These are phyloP conservation scores for Wickerhamomyces sydowiorum DNA, from an alignment of 805 yeast species.

Conservation along the genomic window DNA sequence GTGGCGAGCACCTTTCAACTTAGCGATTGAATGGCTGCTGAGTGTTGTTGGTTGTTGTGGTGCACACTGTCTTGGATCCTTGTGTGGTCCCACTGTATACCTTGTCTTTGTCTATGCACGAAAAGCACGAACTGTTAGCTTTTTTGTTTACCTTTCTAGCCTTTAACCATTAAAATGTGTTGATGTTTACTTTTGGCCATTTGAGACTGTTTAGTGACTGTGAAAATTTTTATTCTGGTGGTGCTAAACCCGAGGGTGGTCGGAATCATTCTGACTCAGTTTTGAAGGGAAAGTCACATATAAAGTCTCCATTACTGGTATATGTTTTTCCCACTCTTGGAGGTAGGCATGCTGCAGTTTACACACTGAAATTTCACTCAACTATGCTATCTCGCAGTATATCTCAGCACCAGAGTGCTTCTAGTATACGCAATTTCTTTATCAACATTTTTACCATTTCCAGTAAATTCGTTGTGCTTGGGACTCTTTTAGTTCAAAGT, in stretches of 20 bases:
- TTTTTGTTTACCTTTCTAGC: not conserved
- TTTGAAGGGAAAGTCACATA: too few species aligned
- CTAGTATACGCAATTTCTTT: too few species aligned
- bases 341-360: not conserved
- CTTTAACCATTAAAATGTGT: conserved; percentile 8
- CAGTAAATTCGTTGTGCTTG: too few species aligned
- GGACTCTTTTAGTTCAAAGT: too few species aligned
- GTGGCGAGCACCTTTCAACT: not conserved
- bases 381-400: not conserved
- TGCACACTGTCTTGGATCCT: not conserved
- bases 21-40: not conserved
- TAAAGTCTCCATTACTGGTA: too few species aligned
- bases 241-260: too few species aligned
- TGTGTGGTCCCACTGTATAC: not conserved
- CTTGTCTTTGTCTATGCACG: not conserved
- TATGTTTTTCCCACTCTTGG: not conserved
- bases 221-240: conserved; percentile 28
- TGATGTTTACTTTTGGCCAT: conserved; percentile 11
- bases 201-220: conserved; percentile 27
- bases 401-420: not conserved
- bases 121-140: not conserved
- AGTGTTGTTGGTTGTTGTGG: not conserved
- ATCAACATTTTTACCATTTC: too few species aligned
- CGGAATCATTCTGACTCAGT: not conserved
- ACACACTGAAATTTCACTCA: not conserved